Conservation (phyloP, 2,329 filamentous ascomycete genomes). For the Erysiphe neolycopersici region DNA sequence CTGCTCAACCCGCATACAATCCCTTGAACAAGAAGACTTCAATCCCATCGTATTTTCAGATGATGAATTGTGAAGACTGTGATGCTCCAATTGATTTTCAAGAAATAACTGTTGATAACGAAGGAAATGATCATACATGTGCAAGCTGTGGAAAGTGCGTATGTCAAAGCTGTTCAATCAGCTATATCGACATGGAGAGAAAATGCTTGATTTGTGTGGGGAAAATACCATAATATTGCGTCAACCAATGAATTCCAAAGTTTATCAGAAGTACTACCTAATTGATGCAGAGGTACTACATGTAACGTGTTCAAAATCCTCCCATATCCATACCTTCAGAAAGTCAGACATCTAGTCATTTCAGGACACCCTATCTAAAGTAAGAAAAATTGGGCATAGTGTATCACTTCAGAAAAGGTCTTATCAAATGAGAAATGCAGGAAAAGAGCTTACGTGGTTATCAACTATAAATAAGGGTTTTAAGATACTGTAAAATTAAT, state of each 20-base stretch:
- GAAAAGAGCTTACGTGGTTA: no score
- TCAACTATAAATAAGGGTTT: no score
- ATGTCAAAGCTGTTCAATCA: conserved; percentile 31
- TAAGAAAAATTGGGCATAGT: no score
- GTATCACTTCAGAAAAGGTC: no score
- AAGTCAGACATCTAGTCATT: no score
- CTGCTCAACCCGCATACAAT: conserved; percentile 1
- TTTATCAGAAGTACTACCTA: neutral
- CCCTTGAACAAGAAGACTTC: neutral
- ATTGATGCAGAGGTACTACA: neutral
- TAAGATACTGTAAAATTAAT: no score
- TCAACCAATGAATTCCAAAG: neutral
- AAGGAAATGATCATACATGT: conserved; percentile 16
- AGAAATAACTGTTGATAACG: conserved; percentile 19
- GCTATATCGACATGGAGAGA: conserved; percentile 26
- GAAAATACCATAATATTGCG: neutral
- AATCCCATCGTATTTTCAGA: conserved; percentile 6
- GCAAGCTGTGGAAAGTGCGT: conserved; percentile 26
- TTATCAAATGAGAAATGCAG: no score
- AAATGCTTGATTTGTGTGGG: conserved; percentile 25
- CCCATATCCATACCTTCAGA: neutral
- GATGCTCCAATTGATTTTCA: conserved; percentile 15
- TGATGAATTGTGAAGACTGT: conserved; percentile 27
- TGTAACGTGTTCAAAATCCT: neutral
- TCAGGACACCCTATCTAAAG: no score